Percentiles rank a stretch among this genome's conserved stretches.
phyloP scores from a whole-genome alignment of 2,329 filamentous ascomycete species.

The Fusarium camptoceras region DNA sequence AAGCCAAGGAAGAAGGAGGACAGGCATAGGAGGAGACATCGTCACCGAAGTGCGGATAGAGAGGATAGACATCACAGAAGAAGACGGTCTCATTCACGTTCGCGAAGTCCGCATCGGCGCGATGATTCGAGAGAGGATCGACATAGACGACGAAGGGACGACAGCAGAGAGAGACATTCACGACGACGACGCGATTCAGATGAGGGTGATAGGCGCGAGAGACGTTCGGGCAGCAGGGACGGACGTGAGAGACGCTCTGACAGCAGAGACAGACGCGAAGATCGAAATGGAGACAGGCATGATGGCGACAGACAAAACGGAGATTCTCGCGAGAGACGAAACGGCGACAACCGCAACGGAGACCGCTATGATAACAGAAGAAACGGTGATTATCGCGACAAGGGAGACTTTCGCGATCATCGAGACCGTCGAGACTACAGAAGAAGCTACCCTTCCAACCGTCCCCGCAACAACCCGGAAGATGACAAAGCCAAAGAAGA shows the following conservation, averaged over 20 bases:
- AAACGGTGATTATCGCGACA: neutral
- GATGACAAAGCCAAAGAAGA: conserved; percentile 57
- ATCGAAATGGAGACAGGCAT: neutral
- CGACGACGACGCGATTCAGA: conserved; percentile 37
- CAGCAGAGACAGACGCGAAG: neutral
- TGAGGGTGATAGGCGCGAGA: conserved; percentile 24
- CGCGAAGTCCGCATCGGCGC: conserved; percentile 55
- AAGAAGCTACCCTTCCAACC: neutral
- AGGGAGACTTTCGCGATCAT: conserved; percentile 14
- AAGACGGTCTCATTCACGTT: conserved; percentile 61
- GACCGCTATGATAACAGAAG: conserved; percentile 33
- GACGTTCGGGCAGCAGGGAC: neutral
- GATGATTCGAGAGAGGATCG: conserved; percentile 48
- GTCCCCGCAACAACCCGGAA: conserved; percentile 37
- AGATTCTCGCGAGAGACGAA: conserved; percentile 20
- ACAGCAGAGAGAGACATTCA: conserved; percentile 42
- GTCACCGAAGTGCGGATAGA: conserved; percentile 55
- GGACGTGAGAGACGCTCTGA: neutral
- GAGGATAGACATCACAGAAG: conserved; percentile 55
- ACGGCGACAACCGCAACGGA: conserved; percentile 1
- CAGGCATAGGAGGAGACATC: conserved; percentile 58
- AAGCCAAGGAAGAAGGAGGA: conserved; percentile 49
- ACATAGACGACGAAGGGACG: conserved; percentile 42
- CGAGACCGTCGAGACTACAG: conserved; percentile 35
- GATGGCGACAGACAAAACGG: neutral